phyloP scores from a whole-genome alignment of 106 monocot species.

The Xerophyta viscosa region DNA sequence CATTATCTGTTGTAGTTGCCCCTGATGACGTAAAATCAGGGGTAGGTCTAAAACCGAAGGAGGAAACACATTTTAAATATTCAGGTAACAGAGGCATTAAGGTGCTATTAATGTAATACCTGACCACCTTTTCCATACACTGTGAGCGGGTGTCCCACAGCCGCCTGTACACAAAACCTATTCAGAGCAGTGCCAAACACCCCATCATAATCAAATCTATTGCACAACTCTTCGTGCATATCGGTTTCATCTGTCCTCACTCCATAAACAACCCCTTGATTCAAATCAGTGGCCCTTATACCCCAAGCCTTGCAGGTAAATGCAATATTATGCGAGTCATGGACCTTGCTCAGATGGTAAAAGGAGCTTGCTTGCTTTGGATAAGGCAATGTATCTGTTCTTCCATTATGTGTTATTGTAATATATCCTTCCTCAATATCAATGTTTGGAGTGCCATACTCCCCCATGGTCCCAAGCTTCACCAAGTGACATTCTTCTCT shows the following conservation, averaged over 20 bases:
- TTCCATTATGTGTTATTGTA: constrained; percentile 93
- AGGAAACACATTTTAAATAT: no score
- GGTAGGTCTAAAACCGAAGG: no score
- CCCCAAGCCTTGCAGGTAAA: constrained; percentile 97
- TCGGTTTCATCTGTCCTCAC: constrained; percentile 81
- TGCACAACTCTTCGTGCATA: constrained; percentile 88
- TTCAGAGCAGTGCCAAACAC: constrained; percentile 94
- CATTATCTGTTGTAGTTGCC: no score
- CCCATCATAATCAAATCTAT: constrained; percentile 94
- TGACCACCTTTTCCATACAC: constrained; percentile 97
- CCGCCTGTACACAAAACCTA: constrained; percentile 97
- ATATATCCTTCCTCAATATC: constrained; percentile 97
- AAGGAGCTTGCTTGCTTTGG: constrained; percentile 98
- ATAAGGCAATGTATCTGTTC: constrained; percentile 96
- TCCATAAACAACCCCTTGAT: constrained; percentile 97
- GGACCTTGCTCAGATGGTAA: constrained; percentile 95
- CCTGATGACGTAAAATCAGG: no score
- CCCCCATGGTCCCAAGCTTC: constrained; percentile 98
- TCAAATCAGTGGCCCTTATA: constrained; percentile 83
- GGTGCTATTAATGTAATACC: no score
- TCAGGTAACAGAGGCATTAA: no score
- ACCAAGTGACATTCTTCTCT: constrained; percentile 82
- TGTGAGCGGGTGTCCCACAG: constrained; percentile 91
- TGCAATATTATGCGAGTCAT: constrained; percentile 93
- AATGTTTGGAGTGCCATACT: constrained; percentile 97